A percentile compares a stretch with the other conserved stretches of the same genome.
These are phyloP conservation scores for Quercus variabilis DNA, from an alignment of 306 rosid species.

Conservation along the genomic window DNA sequence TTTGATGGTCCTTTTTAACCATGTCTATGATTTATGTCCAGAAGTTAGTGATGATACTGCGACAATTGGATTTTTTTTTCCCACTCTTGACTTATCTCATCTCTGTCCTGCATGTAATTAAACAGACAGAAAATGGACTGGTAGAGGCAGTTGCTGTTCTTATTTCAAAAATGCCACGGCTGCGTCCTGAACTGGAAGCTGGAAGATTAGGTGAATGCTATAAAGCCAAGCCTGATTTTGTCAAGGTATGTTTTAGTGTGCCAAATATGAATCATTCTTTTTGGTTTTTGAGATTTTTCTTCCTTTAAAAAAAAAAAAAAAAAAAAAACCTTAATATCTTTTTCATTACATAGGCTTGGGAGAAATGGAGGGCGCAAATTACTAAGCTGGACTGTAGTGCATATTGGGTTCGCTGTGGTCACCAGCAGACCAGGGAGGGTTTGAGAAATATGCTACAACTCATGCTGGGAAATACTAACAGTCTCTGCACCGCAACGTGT, in stretches of 20 bases:
- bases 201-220: constrained; percentile 77
- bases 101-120: constrained; percentile 15
- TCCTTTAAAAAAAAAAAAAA: not conserved
- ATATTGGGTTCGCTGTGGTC: constrained; percentile 78
- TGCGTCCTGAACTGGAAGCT: constrained; percentile 57
- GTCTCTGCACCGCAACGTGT: constrained; percentile 62
- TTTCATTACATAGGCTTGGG: constrained; percentile 70
- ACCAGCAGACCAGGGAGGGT: constrained; percentile 67
- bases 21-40: not conserved
- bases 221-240: constrained; percentile 81
- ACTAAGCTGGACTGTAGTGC: constrained; percentile 80
- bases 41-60: constrained; percentile 8
- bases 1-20: not conserved
- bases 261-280: not conserved
- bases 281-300: not conserved
- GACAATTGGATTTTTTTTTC: constrained; percentile 11
- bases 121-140: constrained; percentile 84
- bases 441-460: constrained; percentile 81
- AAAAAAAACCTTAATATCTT: constrained; percentile 9
- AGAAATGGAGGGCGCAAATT: constrained; percentile 85
- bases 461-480: constrained; percentile 73
- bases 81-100: constrained; percentile 21
- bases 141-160: constrained; percentile 91
- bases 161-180: constrained; percentile 80
- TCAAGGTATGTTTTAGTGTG: constrained; percentile 49